Base-by-base conservation (phyloP, 1,139 yeast genomes). In the Pneumocystis canis region DNA sequence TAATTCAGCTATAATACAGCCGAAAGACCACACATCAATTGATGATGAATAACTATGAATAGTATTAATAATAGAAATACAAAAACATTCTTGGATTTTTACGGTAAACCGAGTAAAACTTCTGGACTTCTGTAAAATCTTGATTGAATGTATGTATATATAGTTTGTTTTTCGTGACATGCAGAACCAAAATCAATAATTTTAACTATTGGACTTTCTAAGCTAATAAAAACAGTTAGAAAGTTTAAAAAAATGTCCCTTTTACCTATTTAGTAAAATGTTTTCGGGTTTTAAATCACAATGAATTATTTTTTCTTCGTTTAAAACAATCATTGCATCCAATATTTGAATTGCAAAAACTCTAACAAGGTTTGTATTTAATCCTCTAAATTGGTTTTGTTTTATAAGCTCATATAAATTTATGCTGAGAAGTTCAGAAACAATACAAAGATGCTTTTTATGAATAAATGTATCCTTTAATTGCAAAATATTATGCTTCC, bases 231-330 rank as follows among this genome's bases (percentile, higher is more conserved):
- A 16, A 37, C 25, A 32, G 31, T 18, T 37, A 54, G 47, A n/a
- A 32, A 30, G 25, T 20, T 16, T 35, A 2, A 30, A n/a, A 9
- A 1, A 4, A 7, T 25, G 11, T 9, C 9, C 16, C 14, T 20
- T 63, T 37, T 47, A 61, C 67, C 85, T 84, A 63, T 87, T 83
- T 56, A 94, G 76, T 61, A 94, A 75, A 60, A 94, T 88, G 73
- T 94, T 94, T 70, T 94, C 99, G 0, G 99, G 99, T 72, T 94
- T 94, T 71, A 92, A 77, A 74, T 92, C 99, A 75, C 99, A 92
- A 73, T 92, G 99, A 59, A 92, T 89, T 71, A 92, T 80, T 69
- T 88, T 87, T 64, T 88, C 84, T 61, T 84, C 86, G 71, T 92
- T 92, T 67, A 92, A 78, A 40, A 87, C 86, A 60, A 86, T 80